Base-by-base conservation (phyloP, 2,329 filamentous ascomycete species). In the Penicillium occitanis region DNA sequence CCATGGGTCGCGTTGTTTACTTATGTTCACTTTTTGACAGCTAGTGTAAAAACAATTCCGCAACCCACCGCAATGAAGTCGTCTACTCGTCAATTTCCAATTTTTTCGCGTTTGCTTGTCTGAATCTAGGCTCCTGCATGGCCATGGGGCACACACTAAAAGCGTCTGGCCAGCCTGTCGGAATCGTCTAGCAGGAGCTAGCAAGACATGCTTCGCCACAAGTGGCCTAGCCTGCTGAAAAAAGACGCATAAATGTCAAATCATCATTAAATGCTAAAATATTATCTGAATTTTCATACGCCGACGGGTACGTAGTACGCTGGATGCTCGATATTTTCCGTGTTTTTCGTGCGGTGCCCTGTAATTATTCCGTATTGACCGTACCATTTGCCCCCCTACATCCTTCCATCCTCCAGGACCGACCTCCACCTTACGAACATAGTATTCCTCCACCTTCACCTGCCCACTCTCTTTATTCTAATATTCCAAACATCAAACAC, bases 131-230 rank as follows among this genome's bases (percentile, higher is more conserved):
- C 61, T 19, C 22, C 19, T 44, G 51, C 61, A 55, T 17, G 48
- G 5, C 25, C 46, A 50, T 50, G 46, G 22, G 42, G 44, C 44
- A 46, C 30, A 33, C 25, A 55, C 61, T 63, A 57, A 48, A 22
- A 37, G n/a, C 58, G 46, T 55, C 64, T 63, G 50, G 51, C 64
- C 65, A 58, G 55, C 65, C 65, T 60, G 65, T 63, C 65, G 65
- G 65, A 66, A 66, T 44, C 40, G 42, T 57, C 33, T 51, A 61
- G 33, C 33, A 37, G 4, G n/a, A 37, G 11, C 53, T 57, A 46
- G 37, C 57, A 44, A 30, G 35, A 42, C 61, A 55, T 44, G 50
- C 13, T 63, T 61, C 44, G 48, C 64, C 48, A n/a, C 2, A 28
- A 37, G 22, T n/a, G 22, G 55, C 10, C 30, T 65, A 65, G 63